These are phyloP conservation scores for Neurospora sp. DNA, from an alignment of 495 filamentous ascomycete species.

Conservation along the genomic window DNA sequence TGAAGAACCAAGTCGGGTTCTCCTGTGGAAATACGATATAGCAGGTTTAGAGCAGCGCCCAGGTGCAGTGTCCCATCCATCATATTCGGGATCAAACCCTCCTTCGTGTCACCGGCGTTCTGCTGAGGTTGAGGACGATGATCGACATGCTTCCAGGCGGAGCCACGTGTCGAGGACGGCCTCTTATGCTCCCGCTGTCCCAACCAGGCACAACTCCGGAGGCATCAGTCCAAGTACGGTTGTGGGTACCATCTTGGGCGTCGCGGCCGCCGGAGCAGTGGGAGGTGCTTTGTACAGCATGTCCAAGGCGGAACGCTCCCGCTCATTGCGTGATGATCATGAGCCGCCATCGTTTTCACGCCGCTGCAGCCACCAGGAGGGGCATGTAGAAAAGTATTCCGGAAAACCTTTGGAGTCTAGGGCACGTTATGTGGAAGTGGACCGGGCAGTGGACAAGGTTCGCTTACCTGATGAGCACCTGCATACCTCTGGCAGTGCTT, in stretches of 20 bases:
- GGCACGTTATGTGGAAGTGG: constrained; percentile 26
- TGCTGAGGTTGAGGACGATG: background rate
- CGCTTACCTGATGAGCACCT: constrained; percentile 24
- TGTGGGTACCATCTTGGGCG: constrained; percentile 55
- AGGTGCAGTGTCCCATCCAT: background rate
- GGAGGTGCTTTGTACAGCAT: constrained; percentile 69
- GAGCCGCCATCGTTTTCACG: constrained; percentile 25
- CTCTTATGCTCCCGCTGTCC: constrained; percentile 18
- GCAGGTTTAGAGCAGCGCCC: constrained; percentile 13
- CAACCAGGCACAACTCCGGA: constrained; percentile 25
- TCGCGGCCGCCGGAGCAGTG: constrained; percentile 62
- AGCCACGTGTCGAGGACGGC: constrained; percentile 3
- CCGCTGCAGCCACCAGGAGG: constrained; percentile 29
- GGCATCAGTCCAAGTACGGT: constrained; percentile 32
- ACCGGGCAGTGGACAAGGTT: constrained; percentile 18
- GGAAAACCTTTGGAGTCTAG: constrained; percentile 12
- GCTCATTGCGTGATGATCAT: constrained; percentile 28
- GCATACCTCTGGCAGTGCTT: constrained; percentile 2
- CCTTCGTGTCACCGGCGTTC: background rate
- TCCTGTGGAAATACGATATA: constrained; percentile 41
- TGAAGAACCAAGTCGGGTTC: constrained; percentile 35
- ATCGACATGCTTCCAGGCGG: background rate
- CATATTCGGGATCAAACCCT: background rate
- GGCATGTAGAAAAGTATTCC: constrained; percentile 4
- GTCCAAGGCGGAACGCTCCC: constrained; percentile 44